Base-by-base conservation (phyloP, 768 basidiomycete genomes). In the Lactarius pseudohatsudake region DNA sequence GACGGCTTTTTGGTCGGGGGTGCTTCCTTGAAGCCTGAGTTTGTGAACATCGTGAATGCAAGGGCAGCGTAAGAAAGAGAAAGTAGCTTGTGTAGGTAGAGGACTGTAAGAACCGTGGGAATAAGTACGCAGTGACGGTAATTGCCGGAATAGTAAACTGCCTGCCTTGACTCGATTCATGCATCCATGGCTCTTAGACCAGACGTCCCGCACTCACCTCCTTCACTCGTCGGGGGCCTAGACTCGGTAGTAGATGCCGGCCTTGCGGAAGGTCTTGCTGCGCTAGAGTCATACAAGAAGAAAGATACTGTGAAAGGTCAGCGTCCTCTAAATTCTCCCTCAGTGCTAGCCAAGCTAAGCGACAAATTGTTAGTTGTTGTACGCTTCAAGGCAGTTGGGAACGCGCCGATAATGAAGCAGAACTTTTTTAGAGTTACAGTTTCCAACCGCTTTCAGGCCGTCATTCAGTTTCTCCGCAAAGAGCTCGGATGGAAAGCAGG, bases 1-100 rank as follows among this genome's bases (percentile, higher is more conserved):
- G 96, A 98, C 76, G 96, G 96, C 10, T 98, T 98, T 90, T 88
- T 98, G 70, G 96, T 98, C 45, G 96, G 96, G 30, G 96, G 96
- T 30, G 96, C 96, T 40, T 98, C 96, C 18, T 85, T 99, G 78
- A 99, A 98, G 81, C 95, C 96, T 47, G 96, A 98, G 78, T 97
- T 98, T 73, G 86, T 91, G 57, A 81, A 96, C 67, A 96, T 97
- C 75, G 86, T 96, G 83, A 96, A 95, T 73, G 81, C 83, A 43
- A 88, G 77, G 71, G 79, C 73, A 70, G 72, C 70, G 18, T 67
- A 28, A 66, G 41, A 26, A 13, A 53, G 50, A 11, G 47, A 50
- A 50, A 50, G 20, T 22, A 13, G 10, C 9, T 11, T 41, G 16
- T 41, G 11, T 13, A 13, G 10, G 4, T 47, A 47, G n/a, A 11